These are phyloP conservation scores for Lagenaria siceraria DNA, from an alignment of 306 rosid genomes.

Conservation along the genomic window DNA sequence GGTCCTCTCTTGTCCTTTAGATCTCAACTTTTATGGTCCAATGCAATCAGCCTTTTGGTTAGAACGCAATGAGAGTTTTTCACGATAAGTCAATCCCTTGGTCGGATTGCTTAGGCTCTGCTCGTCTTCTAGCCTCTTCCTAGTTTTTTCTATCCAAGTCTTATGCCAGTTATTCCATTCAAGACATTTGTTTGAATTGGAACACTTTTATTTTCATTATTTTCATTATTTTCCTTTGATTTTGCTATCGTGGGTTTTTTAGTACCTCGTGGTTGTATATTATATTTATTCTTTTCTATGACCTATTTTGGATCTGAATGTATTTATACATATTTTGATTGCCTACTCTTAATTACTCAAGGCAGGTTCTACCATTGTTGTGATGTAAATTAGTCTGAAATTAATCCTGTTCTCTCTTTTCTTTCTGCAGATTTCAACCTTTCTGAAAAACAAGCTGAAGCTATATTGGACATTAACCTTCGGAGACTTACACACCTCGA, in stretches of 20 bases:
- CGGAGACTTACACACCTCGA: constrained; percentile 77
- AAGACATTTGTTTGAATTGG: too few species aligned
- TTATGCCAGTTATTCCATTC: too few species aligned
- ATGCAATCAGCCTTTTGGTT: too few species aligned
- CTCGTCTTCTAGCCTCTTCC: too few species aligned
- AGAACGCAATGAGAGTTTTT: too few species aligned
- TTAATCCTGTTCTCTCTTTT: neutral
- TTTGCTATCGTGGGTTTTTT: too few species aligned
- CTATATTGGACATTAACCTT: constrained; percentile 75
- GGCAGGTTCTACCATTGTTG: neutral
- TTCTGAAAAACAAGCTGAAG: constrained; percentile 94
- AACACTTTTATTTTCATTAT: too few species aligned
- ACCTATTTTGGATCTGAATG: neutral
- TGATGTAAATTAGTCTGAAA: neutral
- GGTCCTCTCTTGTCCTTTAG: too few species aligned
- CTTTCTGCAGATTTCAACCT: constrained; percentile 53
- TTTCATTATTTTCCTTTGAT: neutral
- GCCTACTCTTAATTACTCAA: neutral
- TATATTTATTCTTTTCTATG: neutral
- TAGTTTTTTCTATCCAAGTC: too few species aligned
- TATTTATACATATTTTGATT: neutral
- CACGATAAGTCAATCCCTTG: too few species aligned
- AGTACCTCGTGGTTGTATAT: neutral
- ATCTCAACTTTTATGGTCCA: too few species aligned
- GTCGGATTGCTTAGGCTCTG: too few species aligned